Evolutionary conservation across 2,329 filamentous ascomycete genomes (phyloP), one percentile per base, ranked within the genome.

Genomic region (Paracoccidioides lutzii): DNA sequence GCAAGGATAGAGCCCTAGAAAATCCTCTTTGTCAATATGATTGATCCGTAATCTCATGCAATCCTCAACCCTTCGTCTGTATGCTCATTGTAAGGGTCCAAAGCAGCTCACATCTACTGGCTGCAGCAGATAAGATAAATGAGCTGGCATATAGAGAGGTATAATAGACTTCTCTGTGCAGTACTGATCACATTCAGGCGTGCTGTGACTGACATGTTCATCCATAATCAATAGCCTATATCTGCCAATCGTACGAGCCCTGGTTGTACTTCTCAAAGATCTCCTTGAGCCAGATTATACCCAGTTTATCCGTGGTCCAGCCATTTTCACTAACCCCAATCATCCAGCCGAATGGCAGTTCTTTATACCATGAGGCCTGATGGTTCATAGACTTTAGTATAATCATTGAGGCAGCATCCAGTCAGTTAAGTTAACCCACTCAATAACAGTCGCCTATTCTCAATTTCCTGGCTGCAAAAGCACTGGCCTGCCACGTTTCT

Each of bases 391-490:
- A 38, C 53, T 51, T 51, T 6, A 55, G 32, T 32, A 55, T 55
- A 3, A 51, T 49, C 43, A 50, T 50, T 22, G 45, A 42, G 3
- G 35, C n/a, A 55, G 40, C 43, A 14, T 15, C 46, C 48, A 58
- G n/a, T 54, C 54, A 41, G 46, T 50, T 50, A 54, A 5, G 37
- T 57, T 57, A 28, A 57, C 43, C 38, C 55, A 43, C 40, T 57
- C 46, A 42, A 63, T 58, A 43, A 56, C 55, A 32, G n/a, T n/a
- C n/a, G n/a, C n/a, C n/a, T 52, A 59, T 57, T 62, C 58, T 12
- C 42, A 54, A 60, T 62, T 56, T 32, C 57, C 60, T 54, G 61
- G 56, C 55, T 60, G 48, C 22, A 60, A 51, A 35, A 60, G 46
- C n/a, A 54, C 51, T 45, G 57, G 50, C 32, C 33, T 49, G 9